Base-by-base conservation (phyloP, 2,329 filamentous ascomycete genomes). In the Botryotinia globosa region DNA sequence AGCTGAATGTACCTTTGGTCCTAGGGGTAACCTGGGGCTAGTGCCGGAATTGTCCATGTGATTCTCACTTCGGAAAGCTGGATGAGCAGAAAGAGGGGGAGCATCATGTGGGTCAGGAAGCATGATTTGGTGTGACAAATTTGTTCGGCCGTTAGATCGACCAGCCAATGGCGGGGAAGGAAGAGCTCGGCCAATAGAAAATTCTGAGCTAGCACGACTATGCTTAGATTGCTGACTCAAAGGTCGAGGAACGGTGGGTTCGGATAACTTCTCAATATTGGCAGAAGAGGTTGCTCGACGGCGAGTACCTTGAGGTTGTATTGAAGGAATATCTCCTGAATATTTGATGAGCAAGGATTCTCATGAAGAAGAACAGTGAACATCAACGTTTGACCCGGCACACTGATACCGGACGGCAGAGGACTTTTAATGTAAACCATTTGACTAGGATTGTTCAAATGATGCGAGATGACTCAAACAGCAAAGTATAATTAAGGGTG, bases 171-270 rank as follows among this genome's bases (percentile, higher is more conserved):
- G 83, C 75, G 85, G 83, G 73, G 84, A 84, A 65, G 85, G 82
- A 76, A 86, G 86, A 73, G 85, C 87, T 74, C 86, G 87, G 73
- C 88, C 82, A 63, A 88, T 81, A 67, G 90, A 91, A 76, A 90
- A 86, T 80, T 93, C 91, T 71, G 91, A 93, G 82, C 90, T 92
- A 72, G 91, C 89, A 76, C 91, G 88, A 79, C 87, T 90, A 81
- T 92, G 89, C 79, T 87, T 92, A 83, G 85, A 90, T 78, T 89
- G 85, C 75, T 89, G 85, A 77, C 87, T 89, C 61, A 87, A 81
- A 65, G 89, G 87, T 76, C 88, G 84, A 71, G 84, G 82, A 71
- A 83, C 84, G 71, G 82, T 80, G 72, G 82, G 79, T 76, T 89
- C 87, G 62, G 84, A 79, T 72, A 84, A 85, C 51, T 86, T 83